Base-by-base conservation (phyloP, 202 grass and related monocot genomes). In the Panicum virgatum region DNA sequence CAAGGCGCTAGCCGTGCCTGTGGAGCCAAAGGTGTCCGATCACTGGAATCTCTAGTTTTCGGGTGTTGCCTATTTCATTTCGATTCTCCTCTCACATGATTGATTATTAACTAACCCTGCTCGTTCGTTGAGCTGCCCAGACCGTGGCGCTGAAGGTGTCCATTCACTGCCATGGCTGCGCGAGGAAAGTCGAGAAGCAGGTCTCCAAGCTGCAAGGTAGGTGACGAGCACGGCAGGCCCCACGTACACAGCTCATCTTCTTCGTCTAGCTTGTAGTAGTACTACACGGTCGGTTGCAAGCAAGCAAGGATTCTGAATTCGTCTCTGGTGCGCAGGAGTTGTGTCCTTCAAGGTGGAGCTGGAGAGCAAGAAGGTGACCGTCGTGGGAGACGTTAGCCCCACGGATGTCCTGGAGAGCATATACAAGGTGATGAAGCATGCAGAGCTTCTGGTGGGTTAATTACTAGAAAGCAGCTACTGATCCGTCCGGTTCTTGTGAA, bases 81-180 rank as follows among this genome's bases (percentile, higher is more conserved):
- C 25, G 14, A 1, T 14, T 61, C 23, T 69, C 38, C 3, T 75
- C 36, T 45, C 20, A 42, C 16, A 32, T 51, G 26, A 72, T 20
- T 22, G 32, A n/a, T n/a, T n/a, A n/a, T n/a, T n/a, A n/a, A n/a
- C n/a, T n/a, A 39, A 23, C 16, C 1, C 12, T 43, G 45, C 52
- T 43, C 50, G 44, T n/a, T 43, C 50, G 44, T n/a, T 73, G 38
- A 27, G 45, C 16, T 79, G 50, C 19, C 53, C 84, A 93, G 91
- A 94, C 91, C 2, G 89, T 97, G 36, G 87, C 64, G 4, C 69
- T 94, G 80, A 94, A 80, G 80, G 94, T 97, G 48, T 92, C 91
- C 9, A 92, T 97, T 85, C 89, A 97, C 86, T 94, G 94, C 67
- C 61, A 86, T 66, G 87, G 94, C 37, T 97, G 94, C n/a, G 94